These are phyloP conservation scores for Neurospora sublineolata DNA, from an alignment of 495 filamentous ascomycete species.

Conservation along the genomic window DNA sequence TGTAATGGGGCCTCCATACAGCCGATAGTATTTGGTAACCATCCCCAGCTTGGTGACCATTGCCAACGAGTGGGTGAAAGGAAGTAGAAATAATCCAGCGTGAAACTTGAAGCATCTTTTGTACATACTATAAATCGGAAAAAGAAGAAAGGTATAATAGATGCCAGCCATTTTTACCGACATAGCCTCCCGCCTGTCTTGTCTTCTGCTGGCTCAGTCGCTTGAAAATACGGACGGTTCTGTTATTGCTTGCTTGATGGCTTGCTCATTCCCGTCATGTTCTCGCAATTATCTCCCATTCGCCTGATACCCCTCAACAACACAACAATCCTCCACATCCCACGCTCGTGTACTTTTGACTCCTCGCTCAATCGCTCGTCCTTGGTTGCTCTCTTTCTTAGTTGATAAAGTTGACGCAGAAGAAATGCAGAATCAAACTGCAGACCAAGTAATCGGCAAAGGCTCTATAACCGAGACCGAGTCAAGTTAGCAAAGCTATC, in stretches of 20 bases:
- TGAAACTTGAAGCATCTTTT: not conserved
- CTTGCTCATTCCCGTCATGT: not conserved
- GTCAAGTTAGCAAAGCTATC: too few relatives aligned
- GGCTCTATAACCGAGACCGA: conserved; percentile 36
- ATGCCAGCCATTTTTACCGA: not conserved
- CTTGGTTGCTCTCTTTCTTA: conserved; percentile 27
- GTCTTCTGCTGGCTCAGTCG: not conserved
- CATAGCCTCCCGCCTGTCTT: not conserved
- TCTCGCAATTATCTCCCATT: not conserved
- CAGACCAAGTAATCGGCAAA: conserved; percentile 96
- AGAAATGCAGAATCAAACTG: conserved; percentile 92
- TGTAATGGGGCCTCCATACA: not conserved
- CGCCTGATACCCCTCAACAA: not conserved
- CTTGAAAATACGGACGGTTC: not conserved
- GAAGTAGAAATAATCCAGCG: not conserved
- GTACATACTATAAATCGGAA: not conserved
- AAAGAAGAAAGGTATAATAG: not conserved
- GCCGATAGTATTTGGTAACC: too few relatives aligned
- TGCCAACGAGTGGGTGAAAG: not conserved
- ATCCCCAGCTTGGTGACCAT: not conserved
- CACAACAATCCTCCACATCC: not conserved
- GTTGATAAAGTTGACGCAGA: conserved; percentile 99
- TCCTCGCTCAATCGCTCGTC: not conserved
- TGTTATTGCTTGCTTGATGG: not conserved
- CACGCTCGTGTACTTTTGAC: conserved; percentile 2